Conservation (phyloP, 73 alveolate species). For the Blepharisma japonicum region DNA sequence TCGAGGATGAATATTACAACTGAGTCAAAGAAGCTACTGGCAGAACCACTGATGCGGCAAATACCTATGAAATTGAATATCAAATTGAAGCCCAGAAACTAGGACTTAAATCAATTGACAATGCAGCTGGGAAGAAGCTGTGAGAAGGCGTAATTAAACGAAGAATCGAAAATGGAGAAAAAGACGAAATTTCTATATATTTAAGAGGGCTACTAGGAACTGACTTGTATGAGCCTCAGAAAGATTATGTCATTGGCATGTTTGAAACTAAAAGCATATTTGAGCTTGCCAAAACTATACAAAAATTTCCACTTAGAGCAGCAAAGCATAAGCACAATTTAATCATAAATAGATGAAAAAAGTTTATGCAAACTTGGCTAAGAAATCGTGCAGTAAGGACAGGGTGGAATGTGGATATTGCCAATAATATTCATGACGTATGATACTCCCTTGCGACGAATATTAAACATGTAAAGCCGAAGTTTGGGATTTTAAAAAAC, state of each 20-base stretch:
- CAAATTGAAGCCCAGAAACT: not conserved
- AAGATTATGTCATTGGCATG: not conserved
- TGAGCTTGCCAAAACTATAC: not conserved
- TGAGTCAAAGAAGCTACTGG: too few species aligned
- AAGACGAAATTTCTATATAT: constrained; percentile 15
- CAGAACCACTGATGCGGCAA: not conserved
- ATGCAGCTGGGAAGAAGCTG: not conserved
- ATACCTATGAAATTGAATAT: not conserved
- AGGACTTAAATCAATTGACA: not conserved
- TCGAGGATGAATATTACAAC: too few species aligned
- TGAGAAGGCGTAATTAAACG: constrained; percentile 25
- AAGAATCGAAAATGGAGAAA: constrained; percentile 22
- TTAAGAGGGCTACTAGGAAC: constrained; percentile 22
- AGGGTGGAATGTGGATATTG: too few species aligned
- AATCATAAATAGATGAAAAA: too few species aligned
- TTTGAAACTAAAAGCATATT: not conserved
- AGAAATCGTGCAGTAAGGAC: too few species aligned
- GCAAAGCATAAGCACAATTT: too few species aligned
- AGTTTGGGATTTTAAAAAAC: too few species aligned
- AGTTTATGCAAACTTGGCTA: too few species aligned
- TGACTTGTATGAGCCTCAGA: constrained; percentile 1
- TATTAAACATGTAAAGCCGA: too few species aligned
- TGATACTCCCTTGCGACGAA: too few species aligned
- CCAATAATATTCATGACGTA: too few species aligned
- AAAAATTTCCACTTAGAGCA: too few species aligned